Evolutionary conservation across 2,329 filamentous ascomycete species (phyloP).

Genomic region (Botrytis galanthina): DNA sequence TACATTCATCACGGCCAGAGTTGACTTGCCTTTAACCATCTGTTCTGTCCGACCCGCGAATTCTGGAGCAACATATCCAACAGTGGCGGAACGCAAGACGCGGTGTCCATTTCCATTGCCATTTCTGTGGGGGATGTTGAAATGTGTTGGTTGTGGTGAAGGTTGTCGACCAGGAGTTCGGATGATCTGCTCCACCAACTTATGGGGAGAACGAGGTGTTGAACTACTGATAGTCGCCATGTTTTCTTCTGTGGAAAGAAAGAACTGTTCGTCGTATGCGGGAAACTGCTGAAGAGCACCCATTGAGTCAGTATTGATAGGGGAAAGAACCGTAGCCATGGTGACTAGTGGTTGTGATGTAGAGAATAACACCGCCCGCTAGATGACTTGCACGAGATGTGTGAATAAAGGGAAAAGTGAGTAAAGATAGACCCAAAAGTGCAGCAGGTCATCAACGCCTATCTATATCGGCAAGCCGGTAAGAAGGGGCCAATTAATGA

Average conservation of each 20-base stretch:
- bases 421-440: neutral
- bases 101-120: constrained; percentile 60
- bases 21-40: constrained; percentile 34
- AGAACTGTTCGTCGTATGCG: constrained; percentile 22
- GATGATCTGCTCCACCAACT: constrained; percentile 32
- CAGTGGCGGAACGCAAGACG: constrained; percentile 80
- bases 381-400: neutral
- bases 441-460: neutral
- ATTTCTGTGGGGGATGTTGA: constrained; percentile 65
- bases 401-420: neutral
- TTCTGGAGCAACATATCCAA: constrained; percentile 90
- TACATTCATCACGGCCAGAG: neutral
- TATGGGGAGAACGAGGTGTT: constrained; percentile 25
- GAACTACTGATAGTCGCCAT: constrained; percentile 29
- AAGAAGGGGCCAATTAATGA: neutral
- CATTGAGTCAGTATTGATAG: constrained; percentile 21
- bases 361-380: neutral
- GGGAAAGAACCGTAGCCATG: constrained; percentile 18
- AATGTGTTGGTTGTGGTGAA: constrained; percentile 84
- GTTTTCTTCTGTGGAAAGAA: constrained; percentile 21
- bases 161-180: constrained; percentile 46
- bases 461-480: constrained; percentile 10
- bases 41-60: constrained; percentile 92
- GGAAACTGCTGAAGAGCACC: constrained; percentile 20
- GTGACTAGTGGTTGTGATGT: constrained; percentile 8